Percentiles rank a stretch among this genome's conserved stretches.
These are phyloP conservation scores for Cyclaneusma minus DNA, from an alignment of 2,329 filamentous ascomycete genomes.

Conservation along the genomic window DNA sequence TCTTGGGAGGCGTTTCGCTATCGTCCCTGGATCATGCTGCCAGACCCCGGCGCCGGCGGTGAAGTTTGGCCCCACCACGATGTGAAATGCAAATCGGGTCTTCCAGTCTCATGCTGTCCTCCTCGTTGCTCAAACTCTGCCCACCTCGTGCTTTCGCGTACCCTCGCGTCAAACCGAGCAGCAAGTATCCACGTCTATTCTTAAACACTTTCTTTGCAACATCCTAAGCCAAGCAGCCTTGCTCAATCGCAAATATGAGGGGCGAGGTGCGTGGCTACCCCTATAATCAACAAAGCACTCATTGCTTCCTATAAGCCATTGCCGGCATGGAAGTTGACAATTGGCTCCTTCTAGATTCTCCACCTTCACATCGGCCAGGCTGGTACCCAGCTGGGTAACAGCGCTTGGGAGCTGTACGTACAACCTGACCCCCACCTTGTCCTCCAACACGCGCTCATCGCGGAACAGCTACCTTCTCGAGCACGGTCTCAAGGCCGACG, in stretches of 20 bases:
- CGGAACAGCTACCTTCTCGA: conserved; percentile 52
- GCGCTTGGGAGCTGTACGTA: conserved; percentile 52
- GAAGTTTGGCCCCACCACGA: too few species aligned
- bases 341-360: conserved; percentile 39
- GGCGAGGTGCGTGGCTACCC: conserved; percentile 3
- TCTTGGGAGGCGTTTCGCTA: too few species aligned
- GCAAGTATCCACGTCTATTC: too few species aligned
- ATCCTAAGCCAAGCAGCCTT: not conserved
- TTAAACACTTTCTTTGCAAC: too few species aligned
- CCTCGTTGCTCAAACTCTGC: too few species aligned
- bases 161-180: too few species aligned
- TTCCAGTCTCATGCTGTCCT: too few species aligned
- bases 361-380: conserved; percentile 56
- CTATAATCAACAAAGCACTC: not conserved
- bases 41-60: too few species aligned
- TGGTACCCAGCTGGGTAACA: conserved; percentile 51
- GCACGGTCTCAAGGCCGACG: conserved; percentile 46
- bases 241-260: conserved; percentile 4
- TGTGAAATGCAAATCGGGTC: too few species aligned
- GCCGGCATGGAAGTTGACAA: not conserved
- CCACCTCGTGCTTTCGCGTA: too few species aligned
- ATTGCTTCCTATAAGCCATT: not conserved
- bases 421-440: conserved; percentile 4
- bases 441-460: conserved; percentile 1
- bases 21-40: too few species aligned